A percentile compares a stretch with the other conserved stretches of the same genome.
Evolutionary conservation across 192 early-diverging fungal species (phyloP).

Genomic region (Backusella luteola): DNA sequence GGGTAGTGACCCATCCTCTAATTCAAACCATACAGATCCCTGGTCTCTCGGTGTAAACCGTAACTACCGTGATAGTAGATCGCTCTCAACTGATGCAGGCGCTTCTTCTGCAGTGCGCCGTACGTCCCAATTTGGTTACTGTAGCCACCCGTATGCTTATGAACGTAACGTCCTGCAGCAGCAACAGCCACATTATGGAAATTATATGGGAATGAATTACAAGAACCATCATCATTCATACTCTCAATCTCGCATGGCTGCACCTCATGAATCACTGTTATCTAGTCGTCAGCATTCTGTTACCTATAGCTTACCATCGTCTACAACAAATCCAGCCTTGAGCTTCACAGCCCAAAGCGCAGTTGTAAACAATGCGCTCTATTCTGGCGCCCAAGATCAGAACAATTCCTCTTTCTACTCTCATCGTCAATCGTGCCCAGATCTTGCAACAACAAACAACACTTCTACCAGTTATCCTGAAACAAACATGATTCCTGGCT

Average conservation of each 20-base stretch:
- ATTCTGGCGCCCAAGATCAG: neutral
- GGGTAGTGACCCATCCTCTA: conserved; percentile 22
- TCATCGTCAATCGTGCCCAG: conserved; percentile 9
- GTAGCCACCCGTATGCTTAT: conserved; percentile 9
- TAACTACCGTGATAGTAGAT: conserved; percentile 17
- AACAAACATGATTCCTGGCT: conserved; percentile 3
- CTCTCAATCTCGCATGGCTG: neutral
- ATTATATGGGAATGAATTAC: neutral
- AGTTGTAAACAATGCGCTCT: neutral
- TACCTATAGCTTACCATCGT: conserved; percentile 7
- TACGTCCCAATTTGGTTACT: conserved; percentile 9
- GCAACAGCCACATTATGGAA: neutral
- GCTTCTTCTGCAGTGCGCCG: conserved; percentile 13
- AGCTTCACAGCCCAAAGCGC: neutral
- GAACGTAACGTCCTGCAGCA: neutral
- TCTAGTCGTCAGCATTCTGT: conserved; percentile 5
- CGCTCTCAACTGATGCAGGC: conserved; percentile 15
- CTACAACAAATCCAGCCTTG: neutral
- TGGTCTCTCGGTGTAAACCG: conserved; percentile 6
- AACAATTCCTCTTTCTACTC: neutral
- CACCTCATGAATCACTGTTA: conserved; percentile 8
- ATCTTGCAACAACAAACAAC: neutral
- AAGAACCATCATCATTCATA: neutral
- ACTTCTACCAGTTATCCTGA: neutral
- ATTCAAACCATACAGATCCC: conserved; percentile 2